Evolutionary conservation across 768 basidiomycete genomes (phyloP).

Genomic region (Hericium alpestre): DNA sequence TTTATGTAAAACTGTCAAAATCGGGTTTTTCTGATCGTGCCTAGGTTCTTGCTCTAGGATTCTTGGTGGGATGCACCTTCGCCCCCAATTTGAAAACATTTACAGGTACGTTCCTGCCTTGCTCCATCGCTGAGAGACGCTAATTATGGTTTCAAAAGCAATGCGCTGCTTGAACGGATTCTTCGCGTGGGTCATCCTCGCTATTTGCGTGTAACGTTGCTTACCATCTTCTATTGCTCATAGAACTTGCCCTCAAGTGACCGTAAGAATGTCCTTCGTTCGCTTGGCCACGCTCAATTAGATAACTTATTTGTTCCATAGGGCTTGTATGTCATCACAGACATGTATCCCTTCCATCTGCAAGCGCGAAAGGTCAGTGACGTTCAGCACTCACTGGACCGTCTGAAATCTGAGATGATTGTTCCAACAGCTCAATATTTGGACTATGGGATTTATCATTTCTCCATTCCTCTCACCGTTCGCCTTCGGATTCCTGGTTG

Average conservation of each 20-base stretch:
- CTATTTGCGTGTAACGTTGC: not conserved
- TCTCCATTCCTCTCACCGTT: constrained; percentile 58
- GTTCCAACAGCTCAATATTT: constrained; percentile 42
- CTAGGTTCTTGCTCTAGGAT: constrained; percentile 45
- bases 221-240: not conserved
- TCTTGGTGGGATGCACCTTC: constrained; percentile 48
- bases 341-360: constrained; percentile 59
- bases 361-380: constrained; percentile 48
- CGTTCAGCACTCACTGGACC: not conserved
- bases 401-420: not conserved
- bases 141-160: constrained; percentile 19
- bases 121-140: not conserved
- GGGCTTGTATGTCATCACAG: constrained; percentile 53
- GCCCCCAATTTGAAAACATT: constrained; percentile 48
- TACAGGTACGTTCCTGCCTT: constrained; percentile 33
- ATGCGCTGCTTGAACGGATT: constrained; percentile 52
- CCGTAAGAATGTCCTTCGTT: constrained; percentile 18
- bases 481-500: constrained; percentile 58
- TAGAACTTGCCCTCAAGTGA: constrained; percentile 52
- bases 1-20: not conserved
- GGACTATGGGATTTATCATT: constrained; percentile 66
- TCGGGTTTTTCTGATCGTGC: not conserved
- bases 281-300: not conserved
- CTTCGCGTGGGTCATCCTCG: constrained; percentile 33
- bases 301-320: constrained; percentile 10